These are phyloP conservation scores for Cercospora sp. DNA, from an alignment of 2,329 filamentous ascomycete species.

Conservation along the genomic window DNA sequence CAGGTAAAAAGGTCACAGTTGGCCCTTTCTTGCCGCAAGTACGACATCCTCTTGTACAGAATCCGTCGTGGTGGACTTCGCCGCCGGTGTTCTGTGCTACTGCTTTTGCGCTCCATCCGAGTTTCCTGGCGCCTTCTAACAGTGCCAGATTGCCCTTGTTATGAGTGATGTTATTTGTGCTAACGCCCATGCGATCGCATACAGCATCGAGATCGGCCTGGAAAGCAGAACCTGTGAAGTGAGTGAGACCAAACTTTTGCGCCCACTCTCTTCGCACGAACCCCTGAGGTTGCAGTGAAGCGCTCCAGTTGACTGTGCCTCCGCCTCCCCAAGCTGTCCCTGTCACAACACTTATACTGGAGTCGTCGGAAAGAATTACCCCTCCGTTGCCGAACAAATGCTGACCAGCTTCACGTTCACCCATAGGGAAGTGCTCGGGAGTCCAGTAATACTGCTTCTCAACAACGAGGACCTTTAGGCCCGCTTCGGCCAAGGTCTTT, in stretches of 20 bases:
- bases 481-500: slow-evolving; percentile 76
- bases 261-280: slow-evolving; percentile 83
- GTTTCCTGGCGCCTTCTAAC: slow-evolving; percentile 70
- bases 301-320: slow-evolving; percentile 83
- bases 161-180: slow-evolving; percentile 64
- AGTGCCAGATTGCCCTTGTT: slow-evolving; percentile 70
- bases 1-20: slow-evolving; percentile 72
- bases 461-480: slow-evolving; percentile 73
- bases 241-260: slow-evolving; percentile 60
- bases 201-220: slow-evolving; percentile 79
- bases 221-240: slow-evolving; percentile 73
- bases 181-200: slow-evolving; percentile 75
- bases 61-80: slow-evolving; percentile 69
- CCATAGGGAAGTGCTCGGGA: slow-evolving; percentile 72
- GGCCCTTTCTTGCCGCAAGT: slow-evolving; percentile 77
- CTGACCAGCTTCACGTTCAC: slow-evolving; percentile 57
- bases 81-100: slow-evolving; percentile 81
- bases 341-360: slow-evolving; percentile 59
- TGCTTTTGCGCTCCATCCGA: slow-evolving; percentile 68
- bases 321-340: slow-evolving; percentile 82
- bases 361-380: slow-evolving; percentile 53
- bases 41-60: slow-evolving; percentile 61
- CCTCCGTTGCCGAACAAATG: slow-evolving; percentile 72
- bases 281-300: slow-evolving; percentile 66
- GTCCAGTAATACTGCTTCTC: slow-evolving; percentile 80